Evolutionary conservation across 257 asterid species (phyloP).

Genomic region (Solanum gandarillasii): DNA sequence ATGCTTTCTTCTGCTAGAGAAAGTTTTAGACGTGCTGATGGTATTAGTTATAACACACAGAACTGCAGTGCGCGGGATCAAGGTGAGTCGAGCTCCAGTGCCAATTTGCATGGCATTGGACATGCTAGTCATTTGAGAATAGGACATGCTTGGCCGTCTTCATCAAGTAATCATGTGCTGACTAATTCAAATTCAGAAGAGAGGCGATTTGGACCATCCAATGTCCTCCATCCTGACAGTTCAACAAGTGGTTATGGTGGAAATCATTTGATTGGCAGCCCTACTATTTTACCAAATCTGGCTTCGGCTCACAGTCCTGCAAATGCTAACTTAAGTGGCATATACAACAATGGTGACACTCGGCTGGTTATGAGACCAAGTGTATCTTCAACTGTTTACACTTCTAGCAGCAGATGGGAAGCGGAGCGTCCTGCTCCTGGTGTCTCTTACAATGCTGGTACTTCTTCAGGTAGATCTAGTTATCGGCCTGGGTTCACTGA

Average conservation of each 20-base stretch:
- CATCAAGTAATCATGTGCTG: slow-evolving; percentile 21
- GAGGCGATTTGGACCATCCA: slow-evolving; percentile 44
- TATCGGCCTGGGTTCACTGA: slow-evolving; percentile 27
- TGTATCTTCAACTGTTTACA: slow-evolving; percentile 14
- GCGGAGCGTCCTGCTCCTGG: slow-evolving; percentile 23
- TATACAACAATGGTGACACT: slow-evolving; percentile 13
- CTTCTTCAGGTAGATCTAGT: slow-evolving; percentile 34
- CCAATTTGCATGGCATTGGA: slow-evolving; percentile 28
- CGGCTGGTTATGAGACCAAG: slow-evolving; percentile 16
- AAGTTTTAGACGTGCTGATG: slow-evolving; percentile 14
- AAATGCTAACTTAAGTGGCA: slow-evolving; percentile 20
- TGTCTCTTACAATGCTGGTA: slow-evolving; percentile 30
- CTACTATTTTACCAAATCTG: slow-evolving; percentile 15
- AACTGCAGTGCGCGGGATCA: slow-evolving; percentile 45
- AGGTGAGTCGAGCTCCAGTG: slow-evolving; percentile 75
- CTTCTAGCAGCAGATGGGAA: slow-evolving; percentile 27
- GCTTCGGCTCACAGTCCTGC: slow-evolving; percentile 15
- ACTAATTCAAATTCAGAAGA: slow-evolving; percentile 29
- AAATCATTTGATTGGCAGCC: slow-evolving; percentile 15
- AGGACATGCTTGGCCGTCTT: slow-evolving; percentile 52
- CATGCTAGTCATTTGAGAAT: slow-evolving; percentile 18
- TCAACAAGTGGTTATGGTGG: slow-evolving; percentile 14
- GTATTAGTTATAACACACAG: slow-evolving; percentile 18
- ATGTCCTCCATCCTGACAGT: slow-evolving; percentile 4
- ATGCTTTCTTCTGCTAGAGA: slow-evolving; percentile 29